Base-by-base conservation (phyloP, 192 early-diverging fungal species). In the Oehlia diaphana region DNA sequence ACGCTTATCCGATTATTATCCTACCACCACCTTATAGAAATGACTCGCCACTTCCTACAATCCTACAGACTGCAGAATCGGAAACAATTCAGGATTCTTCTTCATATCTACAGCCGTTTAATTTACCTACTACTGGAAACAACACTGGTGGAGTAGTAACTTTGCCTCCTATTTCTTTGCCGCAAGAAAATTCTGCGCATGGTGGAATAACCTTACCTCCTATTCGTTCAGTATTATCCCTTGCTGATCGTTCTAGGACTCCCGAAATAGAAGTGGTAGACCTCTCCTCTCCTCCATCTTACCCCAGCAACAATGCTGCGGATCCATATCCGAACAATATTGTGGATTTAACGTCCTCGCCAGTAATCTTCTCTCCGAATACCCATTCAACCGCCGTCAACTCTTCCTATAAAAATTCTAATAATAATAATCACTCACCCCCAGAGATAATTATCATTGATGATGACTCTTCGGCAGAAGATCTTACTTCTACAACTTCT, bases 191-290 rank as follows among this genome's bases (percentile, higher is more conserved):
- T 37, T 69, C 67, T 69, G 10, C 67, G 19, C 28, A 69, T 69
- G 33, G 67, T 69, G 67, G 67, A 69, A 69, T 69, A 69, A 69
- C 67, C 3, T 69, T 69, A 39, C 67, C 67, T 42, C 37, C 67
- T 19, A 69, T 69, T 35, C 67, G 67, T 8, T 69, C 67, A 69
- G 67, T 69, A 42, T 16, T 69, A 9, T 19, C 35, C 33, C 28
- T 69, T 37, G 67, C 8, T 58, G 53, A 58, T 4, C 53, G 53
- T 58, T 58, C 53, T 58, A 58, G 53, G 19, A 58, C 53, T 58
- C 35, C 35, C 6, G 28, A 42, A 16, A 42, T 69, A 37, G 33
- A 33, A 69, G 67, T 69, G 35, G 19, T 69, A 1, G 67, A 69
- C 67, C 67, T 69, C 16, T 37, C 67, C 19, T 21, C 28, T 37